These are phyloP conservation scores for Macadamia tetraphylla DNA, from an alignment of 164 flowering plant species.

Conservation along the genomic window DNA sequence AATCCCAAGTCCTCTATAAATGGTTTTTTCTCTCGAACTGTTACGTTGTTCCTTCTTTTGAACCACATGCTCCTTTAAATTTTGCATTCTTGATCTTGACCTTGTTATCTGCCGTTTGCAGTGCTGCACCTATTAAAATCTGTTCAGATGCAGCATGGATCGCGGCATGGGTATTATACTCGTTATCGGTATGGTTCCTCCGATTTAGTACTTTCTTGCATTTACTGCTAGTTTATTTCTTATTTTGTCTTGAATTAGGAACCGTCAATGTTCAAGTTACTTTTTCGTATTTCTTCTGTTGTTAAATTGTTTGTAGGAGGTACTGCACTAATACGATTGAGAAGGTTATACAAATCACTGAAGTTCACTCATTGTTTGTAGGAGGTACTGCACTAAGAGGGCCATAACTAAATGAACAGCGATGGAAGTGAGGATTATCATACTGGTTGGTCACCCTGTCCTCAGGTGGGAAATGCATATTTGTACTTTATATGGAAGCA, in stretches of 20 bases:
- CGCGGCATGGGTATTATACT: conserved; percentile 79
- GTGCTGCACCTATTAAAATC: too few species aligned
- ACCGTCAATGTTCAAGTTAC: too few species aligned
- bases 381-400: conserved; percentile 51
- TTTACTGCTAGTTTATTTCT: too few species aligned
- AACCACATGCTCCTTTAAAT: too few species aligned
- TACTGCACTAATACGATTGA: conserved; percentile 92
- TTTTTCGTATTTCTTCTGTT: background rate
- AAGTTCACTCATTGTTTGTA: conserved; percentile 97
- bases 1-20: conserved; percentile 59
- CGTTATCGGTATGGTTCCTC: conserved; percentile 49
- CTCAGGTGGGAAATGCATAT: too few species aligned
- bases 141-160: conserved; percentile 34
- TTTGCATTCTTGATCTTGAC: too few species aligned
- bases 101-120: too few species aligned
- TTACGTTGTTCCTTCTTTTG: background rate
- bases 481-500: too few species aligned
- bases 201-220: too few species aligned
- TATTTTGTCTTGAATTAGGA: too few species aligned
- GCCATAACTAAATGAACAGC: conserved; percentile 59
- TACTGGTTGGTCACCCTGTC: too few species aligned
- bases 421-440: conserved; percentile 78
- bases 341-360: conserved; percentile 86
- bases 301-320: conserved; percentile 41
- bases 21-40: conserved; percentile 17